Conservation (phyloP, 345 rosid genomes). For the Psidium friedrichsthalianum region DNA sequence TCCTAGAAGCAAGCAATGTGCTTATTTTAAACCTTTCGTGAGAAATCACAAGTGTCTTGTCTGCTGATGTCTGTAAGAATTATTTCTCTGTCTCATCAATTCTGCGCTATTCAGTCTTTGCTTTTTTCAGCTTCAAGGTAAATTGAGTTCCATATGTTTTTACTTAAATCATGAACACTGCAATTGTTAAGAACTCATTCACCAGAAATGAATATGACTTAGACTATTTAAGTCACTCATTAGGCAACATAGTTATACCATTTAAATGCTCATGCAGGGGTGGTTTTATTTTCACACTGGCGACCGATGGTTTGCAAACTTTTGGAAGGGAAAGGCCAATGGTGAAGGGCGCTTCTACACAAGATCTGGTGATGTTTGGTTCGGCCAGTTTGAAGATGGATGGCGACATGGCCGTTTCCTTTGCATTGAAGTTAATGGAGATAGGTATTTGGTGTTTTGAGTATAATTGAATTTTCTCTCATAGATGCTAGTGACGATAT, state of each 20-base stretch:
- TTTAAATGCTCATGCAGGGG: conserved; percentile 35
- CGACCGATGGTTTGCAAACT: conserved; percentile 92
- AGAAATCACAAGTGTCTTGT: background rate
- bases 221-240: background rate
- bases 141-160: background rate
- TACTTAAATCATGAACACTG: background rate
- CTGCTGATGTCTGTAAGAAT: background rate
- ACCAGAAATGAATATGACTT: background rate
- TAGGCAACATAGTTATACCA: background rate
- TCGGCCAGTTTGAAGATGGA: conserved; percentile 85
- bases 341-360: conserved; percentile 96
- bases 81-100: background rate
- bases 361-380: conserved; percentile 63
- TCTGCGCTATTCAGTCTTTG: background rate
- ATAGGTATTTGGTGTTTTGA: conserved; percentile 34
- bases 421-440: conserved; percentile 63
- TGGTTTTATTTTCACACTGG: conserved; percentile 94
- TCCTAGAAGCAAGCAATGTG: background rate
- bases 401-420: conserved; percentile 83
- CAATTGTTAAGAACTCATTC: background rate
- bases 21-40: background rate
- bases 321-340: conserved; percentile 96
- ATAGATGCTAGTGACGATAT: background rate
- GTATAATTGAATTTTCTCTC: background rate
- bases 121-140: background rate